Conservation (phyloP, 257 asterid species). For the Ligustrum vulgare region DNA sequence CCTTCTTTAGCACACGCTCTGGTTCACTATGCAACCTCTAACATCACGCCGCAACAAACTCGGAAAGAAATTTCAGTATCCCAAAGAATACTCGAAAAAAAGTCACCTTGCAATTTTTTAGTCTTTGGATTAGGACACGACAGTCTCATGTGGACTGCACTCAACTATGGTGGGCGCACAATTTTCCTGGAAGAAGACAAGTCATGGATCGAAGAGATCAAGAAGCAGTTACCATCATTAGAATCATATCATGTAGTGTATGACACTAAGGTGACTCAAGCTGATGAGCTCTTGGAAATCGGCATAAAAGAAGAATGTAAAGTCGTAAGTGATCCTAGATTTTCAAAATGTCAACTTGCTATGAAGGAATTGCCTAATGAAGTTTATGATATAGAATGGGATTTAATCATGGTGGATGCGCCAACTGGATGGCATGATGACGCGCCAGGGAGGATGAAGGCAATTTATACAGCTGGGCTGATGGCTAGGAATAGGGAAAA, state of each 20-base stretch:
- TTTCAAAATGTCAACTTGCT: conserved; percentile 65
- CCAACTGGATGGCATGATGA: conserved; percentile 78
- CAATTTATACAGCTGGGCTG: conserved; percentile 79
- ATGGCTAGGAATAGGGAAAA: conserved; percentile 69
- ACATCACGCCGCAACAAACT: conserved; percentile 92
- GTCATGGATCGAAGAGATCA: conserved; percentile 69
- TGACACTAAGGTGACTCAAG: conserved; percentile 65
- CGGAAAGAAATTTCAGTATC: conserved; percentile 67
- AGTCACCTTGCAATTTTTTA: conserved; percentile 78
- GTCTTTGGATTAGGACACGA: conserved; percentile 87
- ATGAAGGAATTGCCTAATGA: conserved; percentile 58
- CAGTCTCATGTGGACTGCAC: conserved; percentile 90
- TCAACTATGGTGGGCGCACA: conserved; percentile 78
- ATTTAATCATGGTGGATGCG: conserved; percentile 89
- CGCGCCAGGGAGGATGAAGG: conserved; percentile 90
- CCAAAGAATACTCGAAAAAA: conserved; percentile 54
- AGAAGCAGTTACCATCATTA: conserved; percentile 45
- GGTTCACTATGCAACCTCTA: conserved; percentile 74
- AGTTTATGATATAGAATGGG: conserved; percentile 78
- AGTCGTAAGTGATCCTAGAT: conserved; percentile 63
- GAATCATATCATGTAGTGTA: conserved; percentile 72
- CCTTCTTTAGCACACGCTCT: conserved; percentile 66
- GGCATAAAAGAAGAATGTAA: conserved; percentile 54
- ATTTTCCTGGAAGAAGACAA: conserved; percentile 82
- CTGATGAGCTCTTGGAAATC: conserved; percentile 60